These are phyloP conservation scores for Spiromastix sp. DNA, from an alignment of 2,329 filamentous ascomycete genomes.

Conservation along the genomic window DNA sequence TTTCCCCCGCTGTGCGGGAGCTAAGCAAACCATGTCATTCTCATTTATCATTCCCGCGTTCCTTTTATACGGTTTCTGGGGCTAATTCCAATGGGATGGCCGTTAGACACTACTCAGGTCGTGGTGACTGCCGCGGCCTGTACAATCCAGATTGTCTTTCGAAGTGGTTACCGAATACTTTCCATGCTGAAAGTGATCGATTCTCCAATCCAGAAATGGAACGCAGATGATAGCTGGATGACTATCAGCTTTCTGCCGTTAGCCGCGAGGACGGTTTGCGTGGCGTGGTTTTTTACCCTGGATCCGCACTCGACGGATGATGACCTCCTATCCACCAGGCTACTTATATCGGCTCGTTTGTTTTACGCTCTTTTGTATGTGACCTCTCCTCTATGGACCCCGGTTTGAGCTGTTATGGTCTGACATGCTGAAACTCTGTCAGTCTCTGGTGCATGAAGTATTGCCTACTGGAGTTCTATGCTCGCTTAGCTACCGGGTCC, in stretches of 20 bases:
- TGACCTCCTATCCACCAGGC: slow-evolving; percentile 6
- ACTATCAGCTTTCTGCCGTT: slow-evolving; percentile 10
- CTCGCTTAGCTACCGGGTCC: slow-evolving; percentile 11
- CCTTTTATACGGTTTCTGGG: not conserved
- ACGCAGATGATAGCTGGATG: slow-evolving; percentile 13
- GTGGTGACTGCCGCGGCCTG: slow-evolving; percentile 9
- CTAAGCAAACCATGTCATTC: too few relatives aligned
- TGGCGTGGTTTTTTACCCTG: slow-evolving; percentile 9
- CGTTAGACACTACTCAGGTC: slow-evolving; percentile 11
- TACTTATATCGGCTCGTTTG: slow-evolving; percentile 9
- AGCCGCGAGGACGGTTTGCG: slow-evolving; percentile 6
- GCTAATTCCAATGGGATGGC: slow-evolving; percentile 12
- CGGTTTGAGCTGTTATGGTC: too few relatives aligned
- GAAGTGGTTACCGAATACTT: slow-evolving; percentile 9
- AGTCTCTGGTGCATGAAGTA: slow-evolving; percentile 14
- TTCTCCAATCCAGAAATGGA: slow-evolving; percentile 9
- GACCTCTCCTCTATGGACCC: not conserved
- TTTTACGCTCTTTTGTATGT: slow-evolving; percentile 11
- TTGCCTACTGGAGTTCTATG: slow-evolving; percentile 12
- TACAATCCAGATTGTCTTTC: slow-evolving; percentile 9
- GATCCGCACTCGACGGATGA: slow-evolving; percentile 2
- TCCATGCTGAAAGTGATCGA: slow-evolving; percentile 7
- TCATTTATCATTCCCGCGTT: too few relatives aligned
- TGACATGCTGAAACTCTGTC: too few relatives aligned
- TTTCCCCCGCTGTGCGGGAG: too few relatives aligned